phyloP scores from a whole-genome alignment of 495 filamentous ascomycete genomes.

The Pseudotulostoma volvatum region DNA sequence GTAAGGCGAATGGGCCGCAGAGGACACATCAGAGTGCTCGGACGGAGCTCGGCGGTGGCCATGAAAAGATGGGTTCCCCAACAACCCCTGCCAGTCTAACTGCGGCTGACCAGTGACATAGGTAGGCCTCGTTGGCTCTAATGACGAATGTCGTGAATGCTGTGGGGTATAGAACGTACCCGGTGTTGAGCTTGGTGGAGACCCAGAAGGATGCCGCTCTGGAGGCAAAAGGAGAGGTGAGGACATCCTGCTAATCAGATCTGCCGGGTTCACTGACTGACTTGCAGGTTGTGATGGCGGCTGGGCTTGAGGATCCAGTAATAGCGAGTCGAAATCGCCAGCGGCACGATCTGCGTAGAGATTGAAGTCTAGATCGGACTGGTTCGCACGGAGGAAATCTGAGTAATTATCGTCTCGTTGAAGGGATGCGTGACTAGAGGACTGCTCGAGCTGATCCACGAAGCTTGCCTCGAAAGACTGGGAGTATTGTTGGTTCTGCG shows the following conservation, averaged over 20 bases:
- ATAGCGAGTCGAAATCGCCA: constrained; percentile 21
- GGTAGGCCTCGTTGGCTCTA: constrained; percentile 62
- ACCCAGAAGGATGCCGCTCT: constrained; percentile 35
- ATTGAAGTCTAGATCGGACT: constrained; percentile 24
- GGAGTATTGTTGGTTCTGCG: constrained; percentile 20
- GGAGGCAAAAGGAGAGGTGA: constrained; percentile 49
- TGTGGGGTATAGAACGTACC: constrained; percentile 37
- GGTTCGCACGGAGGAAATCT: constrained; percentile 22
- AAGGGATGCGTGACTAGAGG: constrained; percentile 8
- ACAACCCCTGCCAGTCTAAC: constrained; percentile 52
- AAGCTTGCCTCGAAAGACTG: constrained; percentile 25
- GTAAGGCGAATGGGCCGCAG: constrained; percentile 69
- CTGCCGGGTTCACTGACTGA: constrained; percentile 42
- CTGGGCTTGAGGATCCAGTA: constrained; percentile 16
- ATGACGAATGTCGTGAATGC: constrained; percentile 65
- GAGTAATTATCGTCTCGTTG: constrained; percentile 26
- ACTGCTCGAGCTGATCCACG: constrained; percentile 21
- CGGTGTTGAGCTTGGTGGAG: constrained; percentile 37
- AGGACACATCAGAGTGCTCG: constrained; percentile 77
- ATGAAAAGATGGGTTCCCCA: constrained; percentile 47
- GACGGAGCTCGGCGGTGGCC: constrained; percentile 70
- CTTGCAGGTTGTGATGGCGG: constrained; percentile 7
- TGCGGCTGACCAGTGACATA: constrained; percentile 44
- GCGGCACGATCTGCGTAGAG: constrained; percentile 20
- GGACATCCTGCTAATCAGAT: constrained; percentile 56